Percentiles rank a stretch among this genome's conserved stretches.
phyloP scores from a whole-genome alignment of 2,329 filamentous ascomycete genomes.

The Rhytidhysteron rufulum region DNA sequence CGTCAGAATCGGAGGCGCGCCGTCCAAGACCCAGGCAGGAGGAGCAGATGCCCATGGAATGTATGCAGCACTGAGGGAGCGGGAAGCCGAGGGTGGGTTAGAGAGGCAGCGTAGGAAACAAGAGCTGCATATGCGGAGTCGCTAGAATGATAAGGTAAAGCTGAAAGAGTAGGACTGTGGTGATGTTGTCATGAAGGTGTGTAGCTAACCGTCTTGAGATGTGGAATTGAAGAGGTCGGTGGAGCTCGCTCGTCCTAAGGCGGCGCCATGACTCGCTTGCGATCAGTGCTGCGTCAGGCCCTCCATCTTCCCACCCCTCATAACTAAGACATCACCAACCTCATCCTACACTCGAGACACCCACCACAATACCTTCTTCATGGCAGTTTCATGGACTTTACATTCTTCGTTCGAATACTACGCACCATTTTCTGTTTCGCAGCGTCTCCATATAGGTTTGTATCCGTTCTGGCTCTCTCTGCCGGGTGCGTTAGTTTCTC shows the following conservation, averaged over 20 bases:
- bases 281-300: neutral
- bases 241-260: neutral
- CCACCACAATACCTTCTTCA: too few species aligned
- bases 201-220: neutral
- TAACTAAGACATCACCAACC: neutral
- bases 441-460: neutral
- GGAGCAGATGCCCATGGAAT: conserved; percentile 46
- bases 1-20: conserved; percentile 41
- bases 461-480: neutral
- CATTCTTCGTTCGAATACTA: neutral
- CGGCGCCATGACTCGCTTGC: neutral
- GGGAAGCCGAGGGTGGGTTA: neutral
- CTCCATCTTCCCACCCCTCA: neutral
- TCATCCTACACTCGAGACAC: too few species aligned
- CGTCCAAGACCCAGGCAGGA: conserved; percentile 46
- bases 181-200: neutral
- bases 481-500: neutral
- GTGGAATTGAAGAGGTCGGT: conserved; percentile 1
- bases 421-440: neutral
- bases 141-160: neutral
- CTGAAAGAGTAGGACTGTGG: neutral
- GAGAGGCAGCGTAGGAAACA: conserved; percentile 1
- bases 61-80: conserved; percentile 6
- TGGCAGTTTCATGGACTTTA: too few species aligned
- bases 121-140: conserved; percentile 3